phyloP scores from a whole-genome alignment of 495 filamentous ascomycete species.

The Cercophora samala region DNA sequence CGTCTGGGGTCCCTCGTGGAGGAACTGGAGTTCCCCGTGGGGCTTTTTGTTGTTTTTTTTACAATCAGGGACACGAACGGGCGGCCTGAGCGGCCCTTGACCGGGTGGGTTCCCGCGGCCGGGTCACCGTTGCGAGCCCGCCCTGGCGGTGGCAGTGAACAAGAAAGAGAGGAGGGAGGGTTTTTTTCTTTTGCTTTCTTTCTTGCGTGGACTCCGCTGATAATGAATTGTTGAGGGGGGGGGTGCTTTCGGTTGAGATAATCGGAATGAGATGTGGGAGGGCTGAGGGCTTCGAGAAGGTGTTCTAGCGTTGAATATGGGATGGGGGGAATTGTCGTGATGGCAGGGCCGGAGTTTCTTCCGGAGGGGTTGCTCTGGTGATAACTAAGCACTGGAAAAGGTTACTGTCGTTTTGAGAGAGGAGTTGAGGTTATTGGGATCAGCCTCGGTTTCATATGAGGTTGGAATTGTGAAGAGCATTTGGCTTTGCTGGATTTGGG shows the following conservation, averaged over 20 bases:
- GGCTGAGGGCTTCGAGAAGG: not conserved
- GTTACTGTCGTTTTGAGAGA: not conserved
- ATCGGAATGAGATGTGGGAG: not conserved
- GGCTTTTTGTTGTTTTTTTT: too few relatives aligned
- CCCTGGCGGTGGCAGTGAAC: not conserved
- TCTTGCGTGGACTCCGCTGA: not conserved
- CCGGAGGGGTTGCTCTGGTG: not conserved
- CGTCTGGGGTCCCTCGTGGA: too few relatives aligned
- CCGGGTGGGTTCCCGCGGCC: too few relatives aligned
- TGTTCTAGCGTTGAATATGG: not conserved
- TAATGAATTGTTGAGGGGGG: not conserved
- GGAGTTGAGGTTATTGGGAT: not conserved
- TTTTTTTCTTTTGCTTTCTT: too few relatives aligned
- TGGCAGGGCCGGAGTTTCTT: not conserved
- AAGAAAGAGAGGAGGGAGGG: too few relatives aligned
- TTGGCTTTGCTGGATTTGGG: not conserved
- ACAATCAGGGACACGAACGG: too few relatives aligned
- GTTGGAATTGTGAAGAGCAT: not conserved
- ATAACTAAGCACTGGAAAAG: not conserved
- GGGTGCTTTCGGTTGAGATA: not conserved
- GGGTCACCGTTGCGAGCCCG: too few relatives aligned
- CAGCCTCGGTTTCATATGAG: not conserved
- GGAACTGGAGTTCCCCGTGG: not conserved
- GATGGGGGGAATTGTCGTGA: not conserved
- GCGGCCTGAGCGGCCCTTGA: too few relatives aligned